Base-by-base conservation (phyloP, 2,329 filamentous ascomycete genomes). In the Lecanosticta acicola region DNA sequence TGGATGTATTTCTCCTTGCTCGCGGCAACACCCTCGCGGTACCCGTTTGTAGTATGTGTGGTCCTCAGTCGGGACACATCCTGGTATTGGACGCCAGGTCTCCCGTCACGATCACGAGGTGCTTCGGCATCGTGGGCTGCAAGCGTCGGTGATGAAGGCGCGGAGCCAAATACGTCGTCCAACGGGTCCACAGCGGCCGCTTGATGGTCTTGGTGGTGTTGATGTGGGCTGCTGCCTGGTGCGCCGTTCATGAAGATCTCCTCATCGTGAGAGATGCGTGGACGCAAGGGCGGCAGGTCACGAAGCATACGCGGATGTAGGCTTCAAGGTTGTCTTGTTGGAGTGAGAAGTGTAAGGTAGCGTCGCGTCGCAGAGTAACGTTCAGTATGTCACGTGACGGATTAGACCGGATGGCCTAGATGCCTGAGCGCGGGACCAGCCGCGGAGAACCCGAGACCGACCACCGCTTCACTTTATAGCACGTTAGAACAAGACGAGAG, bases 41-140 rank as follows among this genome's bases (percentile, higher is more conserved):
- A 97, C 16, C 93, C 93, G 32, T 86, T 83, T 5, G 86, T 96
- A 42, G 81, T 78, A 65, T 95, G 88, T 45, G 85, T 82, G 34
- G 80, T 77, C 58, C 85, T 81, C 13, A 95, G 76, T 18, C 85
- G 81, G 16, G 78, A 80, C 41, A 93, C 77, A 58, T 94, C 89
- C n/a, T 78, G 81, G 33, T 75, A 73, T 24, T 20, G 17, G 14
- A 7, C 16, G 14, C 14, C n/a, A 11, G n/a, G 19, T 11, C 8
- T 19, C 2, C 45, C 20, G 5, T n/a, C 34, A 13, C 16, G 7
- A 17, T 20, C 17, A 10, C 10, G 3, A 13, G n/a, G 13, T 11
- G 9, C 20, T 11, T 16, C 18, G 8, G 21, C 17, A 16, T 37
- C 20, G 3, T 49, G 29, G 9, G 42, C 48, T n/a, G 34, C 18